Evolutionary conservation across 208 protist species (phyloP).

Genomic region (Trypanosomatidae sp.): DNA sequence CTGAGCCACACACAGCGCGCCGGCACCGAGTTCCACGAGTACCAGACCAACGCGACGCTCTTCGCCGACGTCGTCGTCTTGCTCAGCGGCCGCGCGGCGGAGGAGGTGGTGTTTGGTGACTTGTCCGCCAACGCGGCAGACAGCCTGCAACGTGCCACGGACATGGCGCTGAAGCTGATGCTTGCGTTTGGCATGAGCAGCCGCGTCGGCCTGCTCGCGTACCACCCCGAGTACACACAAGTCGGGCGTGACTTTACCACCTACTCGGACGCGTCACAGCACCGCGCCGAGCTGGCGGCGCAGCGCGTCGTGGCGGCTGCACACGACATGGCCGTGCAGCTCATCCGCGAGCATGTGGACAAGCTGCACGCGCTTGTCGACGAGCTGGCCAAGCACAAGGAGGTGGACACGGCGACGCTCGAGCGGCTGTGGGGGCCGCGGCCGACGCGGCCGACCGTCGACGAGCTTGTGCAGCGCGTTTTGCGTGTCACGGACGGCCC

Average conservation of each 20-base stretch:
- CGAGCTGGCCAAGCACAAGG: slow-evolving; percentile 65
- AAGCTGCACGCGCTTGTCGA: slow-evolving; percentile 39
- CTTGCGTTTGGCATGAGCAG: slow-evolving; percentile 77
- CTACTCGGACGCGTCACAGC: slow-evolving; percentile 68
- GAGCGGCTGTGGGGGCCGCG: slow-evolving; percentile 57
- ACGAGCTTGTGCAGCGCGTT: slow-evolving; percentile 26
- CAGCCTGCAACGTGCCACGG: slow-evolving; percentile 75
- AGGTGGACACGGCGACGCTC: slow-evolving; percentile 58
- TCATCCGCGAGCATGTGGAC: slow-evolving; percentile 30
- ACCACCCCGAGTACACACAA: slow-evolving; percentile 73
- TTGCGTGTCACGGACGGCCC: slow-evolving; percentile 7
- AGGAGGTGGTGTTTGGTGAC: slow-evolving; percentile 78
- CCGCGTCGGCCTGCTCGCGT: slow-evolving; percentile 55
- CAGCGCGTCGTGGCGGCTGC: slow-evolving; percentile 47
- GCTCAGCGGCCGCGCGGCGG: slow-evolving; percentile 71
- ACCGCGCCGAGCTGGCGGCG: slow-evolving; percentile 62
- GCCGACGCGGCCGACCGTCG: slow-evolving; percentile 41
- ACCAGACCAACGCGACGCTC: slow-evolving; percentile 78
- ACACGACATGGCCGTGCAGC: slow-evolving; percentile 34
- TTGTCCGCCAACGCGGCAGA: slow-evolving; percentile 85
- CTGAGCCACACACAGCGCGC: slow-evolving; percentile 82
- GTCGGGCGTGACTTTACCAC: slow-evolving; percentile 65
- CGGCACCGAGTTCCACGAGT: slow-evolving; percentile 77
- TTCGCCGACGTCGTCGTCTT: slow-evolving; percentile 80
- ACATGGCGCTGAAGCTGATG: slow-evolving; percentile 75